Percentiles rank a stretch among this genome's conserved stretches.
Conservation (phyloP, 768 basidiomycete species). For the Zangia roseola region DNA sequence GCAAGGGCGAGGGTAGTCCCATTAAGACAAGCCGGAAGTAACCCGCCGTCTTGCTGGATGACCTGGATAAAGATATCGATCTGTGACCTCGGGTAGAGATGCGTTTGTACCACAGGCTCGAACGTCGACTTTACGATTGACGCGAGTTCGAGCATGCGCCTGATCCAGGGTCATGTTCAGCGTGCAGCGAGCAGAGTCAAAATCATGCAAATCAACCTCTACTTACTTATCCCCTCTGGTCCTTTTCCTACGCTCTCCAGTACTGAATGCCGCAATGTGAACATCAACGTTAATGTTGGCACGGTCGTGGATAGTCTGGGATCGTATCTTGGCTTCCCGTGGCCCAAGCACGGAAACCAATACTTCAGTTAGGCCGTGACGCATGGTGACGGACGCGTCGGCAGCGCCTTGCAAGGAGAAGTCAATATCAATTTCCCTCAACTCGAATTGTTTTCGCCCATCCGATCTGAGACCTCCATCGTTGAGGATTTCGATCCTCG, state of each 20-base stretch:
- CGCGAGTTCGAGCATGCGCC: conserved; percentile 85
- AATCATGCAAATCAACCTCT: background rate
- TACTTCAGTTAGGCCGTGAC: conserved; percentile 90
- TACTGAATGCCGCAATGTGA: conserved; percentile 82
- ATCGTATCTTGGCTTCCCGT: conserved; percentile 79
- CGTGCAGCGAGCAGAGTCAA: background rate
- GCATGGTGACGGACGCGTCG: conserved; percentile 81
- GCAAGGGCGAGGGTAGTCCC: conserved; percentile 91
- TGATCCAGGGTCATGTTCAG: conserved; percentile 30
- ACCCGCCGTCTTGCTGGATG: conserved; percentile 89
- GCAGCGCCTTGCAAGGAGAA: conserved; percentile 72
- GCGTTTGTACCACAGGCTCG: conserved; percentile 89
- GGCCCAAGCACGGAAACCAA: conserved; percentile 90
- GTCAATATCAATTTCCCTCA: conserved; percentile 78
- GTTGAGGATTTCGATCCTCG: conserved; percentile 73
- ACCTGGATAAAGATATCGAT: conserved; percentile 95
- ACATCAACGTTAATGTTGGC: conserved; percentile 91
- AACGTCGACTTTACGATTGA: conserved; percentile 91
- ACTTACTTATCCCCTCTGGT: conserved; percentile 86
- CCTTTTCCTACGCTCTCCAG: conserved; percentile 74
- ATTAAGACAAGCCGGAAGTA: conserved; percentile 91
- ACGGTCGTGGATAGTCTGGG: conserved; percentile 80
- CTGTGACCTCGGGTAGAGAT: conserved; percentile 89
- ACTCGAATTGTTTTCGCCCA: conserved; percentile 87
- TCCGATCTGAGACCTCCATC: conserved; percentile 89